Evolutionary conservation across 176 grass and related monocot genomes (phyloP).

Genomic region (Themeda triandra): DNA sequence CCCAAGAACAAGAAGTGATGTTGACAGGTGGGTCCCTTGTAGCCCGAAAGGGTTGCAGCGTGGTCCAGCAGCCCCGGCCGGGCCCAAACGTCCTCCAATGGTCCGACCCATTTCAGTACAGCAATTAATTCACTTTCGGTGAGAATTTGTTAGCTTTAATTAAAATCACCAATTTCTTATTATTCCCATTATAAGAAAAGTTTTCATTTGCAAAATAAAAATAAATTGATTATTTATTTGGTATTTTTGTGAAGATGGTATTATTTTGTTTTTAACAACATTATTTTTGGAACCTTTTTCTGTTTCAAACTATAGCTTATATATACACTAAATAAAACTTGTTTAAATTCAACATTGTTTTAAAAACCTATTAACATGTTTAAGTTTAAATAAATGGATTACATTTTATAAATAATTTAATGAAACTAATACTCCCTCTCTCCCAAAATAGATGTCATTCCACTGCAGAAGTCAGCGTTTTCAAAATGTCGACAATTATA

Average conservation of each 20-base stretch:
- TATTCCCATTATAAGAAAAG: not conserved
- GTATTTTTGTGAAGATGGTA: too few relatives aligned
- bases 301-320: not conserved
- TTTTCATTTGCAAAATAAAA: not conserved
- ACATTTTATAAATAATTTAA: not conserved
- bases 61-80: not conserved
- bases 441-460: too few relatives aligned
- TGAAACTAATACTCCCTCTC: not conserved
- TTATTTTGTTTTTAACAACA: too few relatives aligned
- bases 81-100: conserved; percentile 9
- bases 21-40: conserved; percentile 39
- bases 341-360: not conserved
- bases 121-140: conserved; percentile 6
- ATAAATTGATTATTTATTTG: not conserved
- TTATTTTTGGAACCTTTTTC: not conserved
- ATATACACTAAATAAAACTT: not conserved
- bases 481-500: too few relatives aligned
- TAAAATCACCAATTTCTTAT: not conserved
- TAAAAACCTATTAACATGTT: too few relatives aligned
- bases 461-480: too few relatives aligned
- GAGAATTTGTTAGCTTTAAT: not conserved
- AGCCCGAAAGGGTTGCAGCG: conserved; percentile 9
- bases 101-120: not conserved
- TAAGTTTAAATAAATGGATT: not conserved
- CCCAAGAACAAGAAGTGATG: not conserved